Conservation (phyloP, 2,329 filamentous ascomycete genomes). For the Pestalotiopsis sp. region DNA sequence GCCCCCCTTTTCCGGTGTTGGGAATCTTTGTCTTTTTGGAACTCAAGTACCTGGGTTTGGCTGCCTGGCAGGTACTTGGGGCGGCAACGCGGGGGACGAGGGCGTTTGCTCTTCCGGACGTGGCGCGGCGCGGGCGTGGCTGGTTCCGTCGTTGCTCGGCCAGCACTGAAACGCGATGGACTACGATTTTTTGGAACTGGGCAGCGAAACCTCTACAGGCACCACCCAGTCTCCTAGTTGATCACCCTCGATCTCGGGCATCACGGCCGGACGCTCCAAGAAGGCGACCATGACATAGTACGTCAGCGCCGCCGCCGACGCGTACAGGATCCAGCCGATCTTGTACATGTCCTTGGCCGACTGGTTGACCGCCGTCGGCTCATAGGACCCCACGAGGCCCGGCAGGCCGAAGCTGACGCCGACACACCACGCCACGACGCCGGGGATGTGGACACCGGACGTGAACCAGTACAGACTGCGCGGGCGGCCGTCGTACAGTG, state of each 20-base stretch:
- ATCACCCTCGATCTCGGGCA: background rate
- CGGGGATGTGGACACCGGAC: background rate
- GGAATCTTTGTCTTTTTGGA: too few species aligned
- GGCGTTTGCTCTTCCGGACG: too few species aligned
- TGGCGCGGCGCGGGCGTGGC: too few species aligned
- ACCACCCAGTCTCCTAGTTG: background rate
- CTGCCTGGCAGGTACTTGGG: too few species aligned
- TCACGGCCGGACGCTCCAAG: background rate
- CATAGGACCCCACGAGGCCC: constrained; percentile 6
- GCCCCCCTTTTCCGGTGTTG: too few species aligned
- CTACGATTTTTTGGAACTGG: too few species aligned
- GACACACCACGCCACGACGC: background rate
- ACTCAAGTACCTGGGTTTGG: too few species aligned
- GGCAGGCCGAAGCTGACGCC: constrained; percentile 9
- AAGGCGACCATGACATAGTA: background rate
- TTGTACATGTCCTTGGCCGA: background rate
- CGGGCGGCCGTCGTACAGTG: background rate
- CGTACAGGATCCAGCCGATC: background rate
- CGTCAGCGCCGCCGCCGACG: background rate
- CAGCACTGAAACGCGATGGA: too few species aligned
- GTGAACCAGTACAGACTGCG: background rate
- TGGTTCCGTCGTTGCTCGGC: too few species aligned
- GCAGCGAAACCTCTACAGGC: too few species aligned
- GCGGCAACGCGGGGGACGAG: too few species aligned
- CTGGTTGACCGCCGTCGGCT: background rate